phyloP scores from a whole-genome alignment of 805 yeast species.

The Saccharomycopsis lassenensis region DNA sequence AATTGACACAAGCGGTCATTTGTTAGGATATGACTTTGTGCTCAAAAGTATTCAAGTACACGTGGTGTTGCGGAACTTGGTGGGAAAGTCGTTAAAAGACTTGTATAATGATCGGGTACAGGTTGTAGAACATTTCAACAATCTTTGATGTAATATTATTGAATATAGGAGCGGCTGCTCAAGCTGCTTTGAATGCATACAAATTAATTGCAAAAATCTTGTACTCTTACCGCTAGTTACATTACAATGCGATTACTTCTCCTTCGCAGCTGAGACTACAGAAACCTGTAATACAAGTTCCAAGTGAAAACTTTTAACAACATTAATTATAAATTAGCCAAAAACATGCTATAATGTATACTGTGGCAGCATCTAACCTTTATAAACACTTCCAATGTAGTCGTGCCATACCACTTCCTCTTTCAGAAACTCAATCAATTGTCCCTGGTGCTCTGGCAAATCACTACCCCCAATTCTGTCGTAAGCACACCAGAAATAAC shows the following conservation, averaged over 20 bases:
- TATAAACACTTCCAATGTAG: slow-evolving; percentile 9
- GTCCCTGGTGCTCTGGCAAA: slow-evolving; percentile 16
- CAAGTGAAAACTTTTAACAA: too few species aligned
- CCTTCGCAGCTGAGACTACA: too few species aligned
- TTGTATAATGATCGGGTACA: slow-evolving; percentile 13
- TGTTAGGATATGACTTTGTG: slow-evolving; percentile 8
- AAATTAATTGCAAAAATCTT: too few species aligned
- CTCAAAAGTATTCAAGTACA: slow-evolving; percentile 2
- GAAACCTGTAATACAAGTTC: too few species aligned
- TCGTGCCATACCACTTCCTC: slow-evolving; percentile 9
- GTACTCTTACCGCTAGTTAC: too few species aligned
- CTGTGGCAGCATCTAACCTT: too few species aligned
- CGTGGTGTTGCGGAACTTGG: slow-evolving; percentile 9
- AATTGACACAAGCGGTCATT: slow-evolving; percentile 6
- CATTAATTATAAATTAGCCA: background rate
- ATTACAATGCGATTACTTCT: too few species aligned
- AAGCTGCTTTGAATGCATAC: too few species aligned
- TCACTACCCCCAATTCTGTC: slow-evolving; percentile 34
- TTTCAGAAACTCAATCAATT: slow-evolving; percentile 4
- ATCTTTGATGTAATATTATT: too few species aligned
- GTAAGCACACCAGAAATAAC: slow-evolving; percentile 55
- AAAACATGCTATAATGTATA: background rate
- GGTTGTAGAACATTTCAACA: slow-evolving; percentile 6
- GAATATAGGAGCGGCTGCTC: too few species aligned
- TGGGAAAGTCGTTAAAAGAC: slow-evolving; percentile 12